A percentile compares a stretch with the other conserved stretches of the same genome.
Conservation (phyloP, 305 asterid species). For the Fraxinus sp. region DNA sequence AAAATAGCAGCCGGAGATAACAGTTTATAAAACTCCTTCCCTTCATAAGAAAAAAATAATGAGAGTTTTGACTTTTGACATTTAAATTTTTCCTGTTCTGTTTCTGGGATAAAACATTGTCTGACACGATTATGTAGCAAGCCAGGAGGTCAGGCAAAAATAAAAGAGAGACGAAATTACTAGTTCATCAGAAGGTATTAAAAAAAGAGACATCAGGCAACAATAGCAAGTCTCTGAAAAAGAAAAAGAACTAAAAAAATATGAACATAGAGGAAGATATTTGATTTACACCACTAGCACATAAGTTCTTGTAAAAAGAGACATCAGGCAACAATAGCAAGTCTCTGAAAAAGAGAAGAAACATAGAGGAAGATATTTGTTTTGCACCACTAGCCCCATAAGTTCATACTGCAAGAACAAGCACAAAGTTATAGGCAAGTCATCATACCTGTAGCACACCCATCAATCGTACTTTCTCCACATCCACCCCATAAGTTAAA, state of each 20-base stretch:
- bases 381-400: conserved; percentile 4
- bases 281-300: conserved; percentile 1
- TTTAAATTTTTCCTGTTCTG: not conserved
- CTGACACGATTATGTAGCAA: not conserved
- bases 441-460: conserved; percentile 81
- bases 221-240: not conserved
- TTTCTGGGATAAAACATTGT: not conserved
- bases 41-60: not conserved
- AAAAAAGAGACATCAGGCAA: not conserved
- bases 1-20: conserved; percentile 11
- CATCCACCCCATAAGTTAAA: conserved; percentile 74
- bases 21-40: conserved; percentile 4
- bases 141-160: not conserved
- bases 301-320: not conserved
- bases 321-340: not conserved
- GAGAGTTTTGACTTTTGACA: not conserved
- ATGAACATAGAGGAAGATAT: not conserved
- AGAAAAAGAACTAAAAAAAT: not conserved
- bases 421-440: conserved; percentile 15
- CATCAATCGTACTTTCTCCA: conserved; percentile 65
- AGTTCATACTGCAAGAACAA: conserved; percentile 10
- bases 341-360: not conserved
- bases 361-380: not conserved
- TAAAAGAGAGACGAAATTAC: not conserved
- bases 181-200: not conserved